A percentile compares a stretch with the other conserved stretches of the same genome.
phyloP scores from a whole-genome alignment of 2,329 filamentous ascomycete species.

The Calonectria multiphialidica region DNA sequence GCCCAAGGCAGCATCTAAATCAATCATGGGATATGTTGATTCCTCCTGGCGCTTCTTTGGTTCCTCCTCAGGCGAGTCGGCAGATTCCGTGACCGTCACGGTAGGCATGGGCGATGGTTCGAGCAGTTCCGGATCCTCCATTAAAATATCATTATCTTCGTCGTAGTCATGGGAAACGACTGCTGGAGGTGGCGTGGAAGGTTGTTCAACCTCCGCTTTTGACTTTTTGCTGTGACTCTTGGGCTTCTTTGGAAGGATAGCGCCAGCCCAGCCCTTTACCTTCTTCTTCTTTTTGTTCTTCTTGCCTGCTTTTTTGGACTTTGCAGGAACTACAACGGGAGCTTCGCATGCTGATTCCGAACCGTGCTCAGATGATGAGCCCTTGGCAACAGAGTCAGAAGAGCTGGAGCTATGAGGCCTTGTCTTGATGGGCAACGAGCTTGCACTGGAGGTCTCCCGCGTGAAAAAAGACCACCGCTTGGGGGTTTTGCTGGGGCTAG shows the following conservation, averaged over 20 bases:
- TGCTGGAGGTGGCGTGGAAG: constrained; percentile 61
- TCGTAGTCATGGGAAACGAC: constrained; percentile 37
- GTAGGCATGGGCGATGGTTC: constrained; percentile 50
- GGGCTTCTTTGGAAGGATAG: constrained; percentile 73
- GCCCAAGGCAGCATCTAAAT: constrained; percentile 92
- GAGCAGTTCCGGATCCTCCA: constrained; percentile 38
- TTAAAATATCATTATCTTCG: constrained; percentile 46
- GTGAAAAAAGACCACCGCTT: constrained; percentile 74
- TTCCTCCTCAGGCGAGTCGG: constrained; percentile 43
- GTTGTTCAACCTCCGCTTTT: constrained; percentile 53
- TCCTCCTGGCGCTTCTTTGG: constrained; percentile 66
- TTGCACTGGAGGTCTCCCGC: constrained; percentile 65
- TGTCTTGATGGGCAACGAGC: constrained; percentile 60
- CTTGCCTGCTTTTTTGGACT: constrained; percentile 47
- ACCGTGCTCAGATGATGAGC: constrained; percentile 52
- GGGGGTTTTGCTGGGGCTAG: constrained; percentile 63
- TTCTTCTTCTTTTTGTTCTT: constrained; percentile 68
- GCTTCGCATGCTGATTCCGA: constrained; percentile 44
- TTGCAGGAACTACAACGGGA: constrained; percentile 32
- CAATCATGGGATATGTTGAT: constrained; percentile 83
- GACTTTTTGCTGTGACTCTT: constrained; percentile 61
- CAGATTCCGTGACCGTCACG: constrained; percentile 57
- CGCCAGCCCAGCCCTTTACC: constrained; percentile 79
- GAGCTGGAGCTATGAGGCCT: constrained; percentile 62
- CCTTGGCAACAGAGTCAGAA: constrained; percentile 51